phyloP scores from a whole-genome alignment of 352 stramenopile species.

The Saprolegnia parasitica region DNA sequence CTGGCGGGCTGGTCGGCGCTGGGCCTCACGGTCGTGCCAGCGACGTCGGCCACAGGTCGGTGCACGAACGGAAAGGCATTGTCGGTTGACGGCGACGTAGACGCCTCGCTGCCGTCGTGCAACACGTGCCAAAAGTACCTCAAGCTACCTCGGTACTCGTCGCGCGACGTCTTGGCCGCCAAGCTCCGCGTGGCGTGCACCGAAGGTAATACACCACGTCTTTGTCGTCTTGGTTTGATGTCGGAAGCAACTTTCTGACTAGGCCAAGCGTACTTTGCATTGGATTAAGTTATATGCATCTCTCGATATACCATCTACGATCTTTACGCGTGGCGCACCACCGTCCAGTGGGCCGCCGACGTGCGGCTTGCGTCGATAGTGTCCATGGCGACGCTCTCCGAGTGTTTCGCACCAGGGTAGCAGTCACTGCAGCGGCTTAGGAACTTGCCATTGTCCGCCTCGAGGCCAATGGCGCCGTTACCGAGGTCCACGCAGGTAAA shows the following conservation, averaged over 20 bases:
- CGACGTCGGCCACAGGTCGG: not conserved
- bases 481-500: not conserved
- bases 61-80: conserved; percentile 25
- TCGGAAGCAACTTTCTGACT: too few relatives aligned
- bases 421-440: not conserved
- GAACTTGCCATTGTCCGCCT: not conserved
- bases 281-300: conserved; percentile 15
- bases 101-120: conserved; percentile 34
- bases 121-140: conserved; percentile 44
- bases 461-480: not conserved
- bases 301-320: too few relatives aligned
- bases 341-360: not conserved
- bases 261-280: conserved; percentile 16
- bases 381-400: not conserved
- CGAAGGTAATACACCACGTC: too few relatives aligned
- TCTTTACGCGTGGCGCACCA: not conserved
- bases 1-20: conserved; percentile 36
- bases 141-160: conserved; percentile 42
- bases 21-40: conserved; percentile 37
- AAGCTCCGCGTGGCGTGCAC: conserved; percentile 39
- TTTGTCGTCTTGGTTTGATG: too few relatives aligned
- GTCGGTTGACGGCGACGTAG: not conserved
- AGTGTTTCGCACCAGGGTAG: not conserved
- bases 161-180: conserved; percentile 29
- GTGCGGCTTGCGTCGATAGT: not conserved